phyloP scores from a whole-genome alignment of 2,329 filamentous ascomycete genomes.

The Metarhizium brunneum region DNA sequence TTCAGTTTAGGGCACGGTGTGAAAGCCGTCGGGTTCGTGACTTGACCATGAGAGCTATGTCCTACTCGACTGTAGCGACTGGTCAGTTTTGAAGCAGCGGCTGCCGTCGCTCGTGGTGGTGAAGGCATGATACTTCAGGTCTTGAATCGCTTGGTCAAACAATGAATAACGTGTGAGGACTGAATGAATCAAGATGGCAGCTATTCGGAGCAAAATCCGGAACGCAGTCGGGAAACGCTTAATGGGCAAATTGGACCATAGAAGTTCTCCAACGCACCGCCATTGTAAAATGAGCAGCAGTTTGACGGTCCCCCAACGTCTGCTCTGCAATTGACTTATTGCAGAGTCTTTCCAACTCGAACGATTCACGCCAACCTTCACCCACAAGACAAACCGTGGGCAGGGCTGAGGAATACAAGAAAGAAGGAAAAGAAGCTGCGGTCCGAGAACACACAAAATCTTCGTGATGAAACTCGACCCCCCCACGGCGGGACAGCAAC shows the following conservation, averaged over 20 bases:
- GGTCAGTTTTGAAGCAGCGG: background rate
- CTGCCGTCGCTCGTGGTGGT: background rate
- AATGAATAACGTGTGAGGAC: background rate
- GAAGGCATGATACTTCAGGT: background rate
- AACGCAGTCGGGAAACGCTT: background rate
- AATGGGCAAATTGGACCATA: background rate
- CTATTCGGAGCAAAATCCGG: background rate
- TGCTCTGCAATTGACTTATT: background rate
- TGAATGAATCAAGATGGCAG: no score
- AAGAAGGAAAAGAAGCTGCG: background rate
- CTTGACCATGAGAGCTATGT: background rate
- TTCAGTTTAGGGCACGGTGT: slow-evolving; percentile 1
- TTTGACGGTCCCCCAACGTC: background rate
- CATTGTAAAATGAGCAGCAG: background rate
- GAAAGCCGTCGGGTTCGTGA: background rate
- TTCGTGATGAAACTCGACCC: background rate
- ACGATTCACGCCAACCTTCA: background rate
- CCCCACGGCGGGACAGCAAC: background rate
- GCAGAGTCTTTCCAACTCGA: background rate
- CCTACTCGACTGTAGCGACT: background rate
- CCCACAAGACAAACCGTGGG: background rate
- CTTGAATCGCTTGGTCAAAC: background rate
- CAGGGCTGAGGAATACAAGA: background rate
- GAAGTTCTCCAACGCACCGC: background rate
- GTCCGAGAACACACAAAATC: background rate